A percentile compares a stretch with the other conserved stretches of the same genome.
These are phyloP conservation scores for Monosporascus sp. DNA, from an alignment of 2,329 filamentous ascomycete species.

Conservation along the genomic window DNA sequence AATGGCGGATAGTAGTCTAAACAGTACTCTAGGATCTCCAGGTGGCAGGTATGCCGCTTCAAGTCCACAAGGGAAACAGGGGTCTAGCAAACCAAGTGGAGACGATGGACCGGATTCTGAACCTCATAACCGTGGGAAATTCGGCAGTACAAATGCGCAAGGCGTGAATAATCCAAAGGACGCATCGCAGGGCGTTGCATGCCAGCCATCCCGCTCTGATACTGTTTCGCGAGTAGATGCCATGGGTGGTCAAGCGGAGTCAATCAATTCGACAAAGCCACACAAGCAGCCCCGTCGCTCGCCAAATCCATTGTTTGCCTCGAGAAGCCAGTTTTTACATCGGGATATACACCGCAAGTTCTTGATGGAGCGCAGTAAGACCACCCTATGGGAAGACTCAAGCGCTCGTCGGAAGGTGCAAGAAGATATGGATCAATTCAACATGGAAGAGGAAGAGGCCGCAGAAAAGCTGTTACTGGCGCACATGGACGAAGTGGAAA, in stretches of 20 bases:
- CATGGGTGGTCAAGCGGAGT: neutral
- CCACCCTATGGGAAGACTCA: conserved; percentile 21
- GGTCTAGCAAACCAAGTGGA: neutral
- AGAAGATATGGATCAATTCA: conserved; percentile 14
- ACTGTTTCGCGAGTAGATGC: neutral
- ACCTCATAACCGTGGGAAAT: neutral
- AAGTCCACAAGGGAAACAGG: neutral
- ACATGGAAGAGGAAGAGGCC: conserved; percentile 15
- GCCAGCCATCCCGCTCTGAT: neutral
- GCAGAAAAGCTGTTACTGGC: conserved; percentile 8
- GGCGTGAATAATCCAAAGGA: neutral
- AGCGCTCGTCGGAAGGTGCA: conserved; percentile 13
- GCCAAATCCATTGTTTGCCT: conserved; percentile 29
- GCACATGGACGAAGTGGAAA: conserved; percentile 1
- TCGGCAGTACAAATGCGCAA: neutral
- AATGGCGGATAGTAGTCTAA: neutral
- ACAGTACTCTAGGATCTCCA: neutral
- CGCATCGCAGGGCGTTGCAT: neutral
- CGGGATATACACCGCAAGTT: conserved; percentile 20
- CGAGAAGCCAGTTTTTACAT: conserved; percentile 13
- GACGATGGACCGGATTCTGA: neutral
- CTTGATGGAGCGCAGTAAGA: conserved; percentile 26
- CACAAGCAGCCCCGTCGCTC: conserved; percentile 9
- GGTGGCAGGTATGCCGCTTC: neutral
- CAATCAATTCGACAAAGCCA: neutral